Conservation (phyloP, 768 basidiomycete species). For the Mycena floridula region DNA sequence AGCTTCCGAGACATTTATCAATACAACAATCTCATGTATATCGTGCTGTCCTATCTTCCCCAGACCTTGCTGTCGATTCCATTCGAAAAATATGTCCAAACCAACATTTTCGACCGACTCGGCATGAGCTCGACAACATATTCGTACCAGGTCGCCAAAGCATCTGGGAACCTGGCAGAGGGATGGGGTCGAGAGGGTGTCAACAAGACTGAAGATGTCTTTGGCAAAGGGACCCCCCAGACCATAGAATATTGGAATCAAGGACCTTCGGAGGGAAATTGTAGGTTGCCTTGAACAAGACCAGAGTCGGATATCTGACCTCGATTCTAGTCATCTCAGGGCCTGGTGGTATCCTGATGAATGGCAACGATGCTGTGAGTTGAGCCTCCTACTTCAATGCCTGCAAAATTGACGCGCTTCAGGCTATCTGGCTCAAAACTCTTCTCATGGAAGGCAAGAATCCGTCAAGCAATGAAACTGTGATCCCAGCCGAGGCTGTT, state of each 20-base stretch:
- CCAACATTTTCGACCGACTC: slow-evolving; percentile 22
- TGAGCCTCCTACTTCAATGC: slow-evolving; percentile 11
- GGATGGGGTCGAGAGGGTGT: slow-evolving; percentile 15
- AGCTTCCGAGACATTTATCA: slow-evolving; percentile 23
- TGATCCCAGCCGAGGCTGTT: too few relatives aligned
- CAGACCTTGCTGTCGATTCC: slow-evolving; percentile 17
- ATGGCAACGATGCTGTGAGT: slow-evolving; percentile 19
- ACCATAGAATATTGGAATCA: slow-evolving; percentile 12
- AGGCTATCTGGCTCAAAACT: too few relatives aligned
- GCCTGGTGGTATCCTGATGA: slow-evolving; percentile 23
- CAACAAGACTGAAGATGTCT: too few relatives aligned
- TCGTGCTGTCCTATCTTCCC: slow-evolving; percentile 21
- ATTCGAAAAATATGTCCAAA: slow-evolving; percentile 23
- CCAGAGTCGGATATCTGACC: not conserved
- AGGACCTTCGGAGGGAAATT: slow-evolving; percentile 21
- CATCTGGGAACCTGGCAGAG: slow-evolving; percentile 20
- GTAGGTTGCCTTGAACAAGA: slow-evolving; percentile 9
- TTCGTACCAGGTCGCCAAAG: slow-evolving; percentile 19
- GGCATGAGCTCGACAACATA: slow-evolving; percentile 23
- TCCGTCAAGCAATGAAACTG: too few relatives aligned
- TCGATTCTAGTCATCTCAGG: slow-evolving; percentile 18
- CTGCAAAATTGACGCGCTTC: slow-evolving; percentile 14
- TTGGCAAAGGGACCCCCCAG: slow-evolving; percentile 3
- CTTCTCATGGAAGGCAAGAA: too few relatives aligned
- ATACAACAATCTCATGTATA: slow-evolving; percentile 25